These are phyloP conservation scores for Bifiguratus adelaidae DNA, from an alignment of 192 early-diverging fungal species.

Conservation along the genomic window DNA sequence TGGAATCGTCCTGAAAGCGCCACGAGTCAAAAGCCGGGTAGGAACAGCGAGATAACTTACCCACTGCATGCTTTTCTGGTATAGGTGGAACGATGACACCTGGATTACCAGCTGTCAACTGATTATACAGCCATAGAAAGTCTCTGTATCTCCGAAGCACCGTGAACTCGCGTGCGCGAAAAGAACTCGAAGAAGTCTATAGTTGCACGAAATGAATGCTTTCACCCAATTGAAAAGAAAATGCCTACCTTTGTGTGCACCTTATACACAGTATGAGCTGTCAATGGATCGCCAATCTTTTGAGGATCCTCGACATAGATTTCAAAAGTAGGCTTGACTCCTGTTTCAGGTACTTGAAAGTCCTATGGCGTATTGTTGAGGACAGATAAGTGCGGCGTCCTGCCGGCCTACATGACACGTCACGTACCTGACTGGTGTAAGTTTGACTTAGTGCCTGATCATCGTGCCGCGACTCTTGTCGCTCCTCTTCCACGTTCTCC, in stretches of 20 bases:
- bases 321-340: constrained; percentile 38
- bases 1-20: constrained; percentile 65
- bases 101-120: constrained; percentile 65
- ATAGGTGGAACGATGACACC: constrained; percentile 89
- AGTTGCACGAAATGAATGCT: constrained; percentile 6
- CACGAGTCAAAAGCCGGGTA: neutral
- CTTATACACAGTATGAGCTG: constrained; percentile 78
- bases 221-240: neutral
- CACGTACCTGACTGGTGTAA: neutral
- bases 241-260: constrained; percentile 58
- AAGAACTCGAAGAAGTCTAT: constrained; percentile 69
- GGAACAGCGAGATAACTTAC: constrained; percentile 17
- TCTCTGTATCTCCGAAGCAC: constrained; percentile 87
- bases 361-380: neutral
- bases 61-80: constrained; percentile 87
- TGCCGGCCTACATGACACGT: too few relatives aligned
- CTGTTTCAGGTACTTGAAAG: constrained; percentile 24
- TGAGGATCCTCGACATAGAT: constrained; percentile 76
- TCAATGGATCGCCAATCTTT: constrained; percentile 85
- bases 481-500: too few relatives aligned
- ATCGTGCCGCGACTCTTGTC: too few relatives aligned
- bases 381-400: neutral
- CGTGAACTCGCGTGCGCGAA: constrained; percentile 61
- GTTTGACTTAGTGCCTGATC: neutral
- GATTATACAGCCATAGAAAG: constrained; percentile 88